These are phyloP conservation scores for Colletotrichum ledebouriae DNA, from an alignment of 2,329 filamentous ascomycete genomes.

Conservation along the genomic window DNA sequence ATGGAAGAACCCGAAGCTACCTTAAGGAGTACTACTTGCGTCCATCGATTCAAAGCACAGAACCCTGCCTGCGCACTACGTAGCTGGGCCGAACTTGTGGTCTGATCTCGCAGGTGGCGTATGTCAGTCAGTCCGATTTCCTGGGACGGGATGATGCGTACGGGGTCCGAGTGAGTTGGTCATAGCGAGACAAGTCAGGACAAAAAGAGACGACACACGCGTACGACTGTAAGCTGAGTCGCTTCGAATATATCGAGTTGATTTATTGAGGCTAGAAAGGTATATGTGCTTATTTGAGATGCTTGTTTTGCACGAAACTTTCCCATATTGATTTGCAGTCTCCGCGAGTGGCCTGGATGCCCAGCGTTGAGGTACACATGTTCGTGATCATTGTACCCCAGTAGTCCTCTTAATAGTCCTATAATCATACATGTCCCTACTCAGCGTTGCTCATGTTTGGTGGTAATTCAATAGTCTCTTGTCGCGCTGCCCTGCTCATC, in stretches of 20 bases:
- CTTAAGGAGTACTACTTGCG: neutral
- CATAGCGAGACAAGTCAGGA: neutral
- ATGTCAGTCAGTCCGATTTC: neutral
- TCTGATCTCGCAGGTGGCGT: slow-evolving; percentile 15
- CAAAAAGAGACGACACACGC: too few relatives aligned
- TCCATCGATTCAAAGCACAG: slow-evolving; percentile 6
- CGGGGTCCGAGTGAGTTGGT: slow-evolving; percentile 4
- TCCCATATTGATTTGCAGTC: slow-evolving; percentile 1
- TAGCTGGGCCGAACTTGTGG: neutral
- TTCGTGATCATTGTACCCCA: neutral
- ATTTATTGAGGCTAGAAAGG: too few relatives aligned
- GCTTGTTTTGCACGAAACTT: neutral
- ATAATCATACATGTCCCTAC: neutral
- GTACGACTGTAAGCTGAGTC: neutral
- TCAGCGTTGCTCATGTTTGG: neutral
- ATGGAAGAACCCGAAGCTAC: too few relatives aligned
- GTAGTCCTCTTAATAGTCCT: neutral
- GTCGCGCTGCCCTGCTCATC: slow-evolving; percentile 39
- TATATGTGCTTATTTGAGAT: neutral
- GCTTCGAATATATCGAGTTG: neutral
- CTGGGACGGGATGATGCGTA: slow-evolving; percentile 4
- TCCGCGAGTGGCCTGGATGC: neutral
- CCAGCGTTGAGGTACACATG: neutral
- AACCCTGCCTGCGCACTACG: too few relatives aligned
- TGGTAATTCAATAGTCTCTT: slow-evolving; percentile 39